Evolutionary conservation across 768 basidiomycete genomes (phyloP).

Genomic region (Exidia glandulosa): DNA sequence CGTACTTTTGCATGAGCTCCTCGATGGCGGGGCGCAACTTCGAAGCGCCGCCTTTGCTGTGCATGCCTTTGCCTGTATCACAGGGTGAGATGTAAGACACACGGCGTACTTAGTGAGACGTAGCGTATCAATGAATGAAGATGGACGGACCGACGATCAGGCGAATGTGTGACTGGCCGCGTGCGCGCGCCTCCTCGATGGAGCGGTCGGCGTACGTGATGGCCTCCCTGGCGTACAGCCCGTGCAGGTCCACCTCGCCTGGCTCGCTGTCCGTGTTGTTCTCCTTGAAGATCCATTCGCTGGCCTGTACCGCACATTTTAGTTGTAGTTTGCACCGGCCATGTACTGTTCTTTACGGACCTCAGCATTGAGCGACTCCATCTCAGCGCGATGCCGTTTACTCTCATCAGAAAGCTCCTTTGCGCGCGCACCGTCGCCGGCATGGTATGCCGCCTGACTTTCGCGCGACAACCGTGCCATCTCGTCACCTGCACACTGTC

Average conservation of each 20-base stretch:
- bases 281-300: constrained; percentile 29
- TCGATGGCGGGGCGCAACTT: constrained; percentile 92
- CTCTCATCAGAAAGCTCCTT: constrained; percentile 76
- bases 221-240: constrained; percentile 89
- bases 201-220: constrained; percentile 61
- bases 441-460: constrained; percentile 64
- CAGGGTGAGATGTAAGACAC: neutral
- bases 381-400: constrained; percentile 63
- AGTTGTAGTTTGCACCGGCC: neutral
- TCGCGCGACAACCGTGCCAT: constrained; percentile 64
- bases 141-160: constrained; percentile 70
- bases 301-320: neutral
- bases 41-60: constrained; percentile 61
- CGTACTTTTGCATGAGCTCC: constrained; percentile 71
- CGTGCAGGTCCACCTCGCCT: constrained; percentile 82
- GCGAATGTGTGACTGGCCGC: constrained; percentile 53
- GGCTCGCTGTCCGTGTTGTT: constrained; percentile 67
- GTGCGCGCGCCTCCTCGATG: constrained; percentile 51
- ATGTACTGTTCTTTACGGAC: constrained; percentile 43
- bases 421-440: constrained; percentile 64
- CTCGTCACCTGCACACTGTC: constrained; percentile 43
- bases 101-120: neutral
- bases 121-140: neutral
- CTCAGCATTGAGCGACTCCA: constrained; percentile 68
- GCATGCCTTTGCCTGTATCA: constrained; percentile 68